Base-by-base conservation (phyloP, 495 filamentous ascomycete species). In the Aspergillus nanangensis region DNA sequence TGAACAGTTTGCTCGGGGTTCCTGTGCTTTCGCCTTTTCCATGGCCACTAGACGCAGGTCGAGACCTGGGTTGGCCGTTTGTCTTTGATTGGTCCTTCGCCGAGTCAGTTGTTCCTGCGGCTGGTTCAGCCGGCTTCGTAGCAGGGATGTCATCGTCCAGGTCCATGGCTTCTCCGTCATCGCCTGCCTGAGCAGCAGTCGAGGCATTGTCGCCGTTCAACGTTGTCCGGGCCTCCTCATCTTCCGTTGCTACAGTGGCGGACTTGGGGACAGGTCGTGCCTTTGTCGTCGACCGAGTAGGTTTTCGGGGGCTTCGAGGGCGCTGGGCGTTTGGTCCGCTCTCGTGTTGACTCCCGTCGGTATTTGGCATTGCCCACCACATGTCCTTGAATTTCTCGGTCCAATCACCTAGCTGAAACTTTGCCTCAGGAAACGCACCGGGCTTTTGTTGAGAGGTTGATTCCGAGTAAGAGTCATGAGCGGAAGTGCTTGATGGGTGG, bases 361-460 rank as follows among this genome's bases (percentile, higher is more conserved):
- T 41, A 47, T 68, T 58, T 51, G 74, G 69, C 59, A 57, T 66
- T 51, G 38, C 73, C 65, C 63, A 75, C 45, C 72, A 78, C 19
- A 84, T 63, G 37, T 82, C 70, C 14, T 76, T 77, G 49, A 91
- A 79, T 43, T 78, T 75, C 43, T 81, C 69, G 41, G 61, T 61
- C 88, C 88, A 95, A 22, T 80, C 57, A 24, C 85, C 81, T 3
- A 77, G 67, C 21, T 78, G 74, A 53, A 89, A 93, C 20, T 71
- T 78, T 1, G 65, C 69, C 33, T 65, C 55, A 10, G 62, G 61
- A 40, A 71, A 67, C 4, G 71, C 61, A 11, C 61, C 57, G 13
- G 61, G 61, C 20, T 53, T 40, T 37, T 61, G 53, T 15, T 58
- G 54, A 11, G 50, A 32, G 0, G 39, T 45, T 15, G 58, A 48